phyloP scores from a whole-genome alignment of 2,329 filamentous ascomycete species.

The Colletotrichum noveboracense region DNA sequence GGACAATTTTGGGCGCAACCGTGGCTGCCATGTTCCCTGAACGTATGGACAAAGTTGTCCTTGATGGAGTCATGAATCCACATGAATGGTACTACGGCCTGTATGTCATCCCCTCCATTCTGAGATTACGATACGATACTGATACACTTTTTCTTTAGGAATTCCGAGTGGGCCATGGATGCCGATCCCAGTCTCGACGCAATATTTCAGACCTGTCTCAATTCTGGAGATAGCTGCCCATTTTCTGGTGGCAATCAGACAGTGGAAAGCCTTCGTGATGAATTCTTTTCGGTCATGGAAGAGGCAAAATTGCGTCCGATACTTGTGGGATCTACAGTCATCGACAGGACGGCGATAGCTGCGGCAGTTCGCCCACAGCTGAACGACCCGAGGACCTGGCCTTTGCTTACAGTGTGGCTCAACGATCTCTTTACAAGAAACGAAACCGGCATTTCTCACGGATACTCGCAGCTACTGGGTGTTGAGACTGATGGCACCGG shows the following conservation, averaged over 20 bases:
- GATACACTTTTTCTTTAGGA: neutral
- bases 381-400: neutral
- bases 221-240: neutral
- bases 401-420: neutral
- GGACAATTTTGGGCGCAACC: neutral
- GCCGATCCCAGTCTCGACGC: neutral
- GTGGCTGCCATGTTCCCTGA: neutral
- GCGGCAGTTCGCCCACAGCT: neutral
- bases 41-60: neutral
- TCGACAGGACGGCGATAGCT: neutral
- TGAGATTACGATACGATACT: neutral
- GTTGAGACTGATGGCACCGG: neutral
- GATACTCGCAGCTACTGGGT: accelerated
- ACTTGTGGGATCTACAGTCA: neutral
- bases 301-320: neutral
- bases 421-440: neutral
- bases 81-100: neutral
- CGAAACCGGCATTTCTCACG: neutral
- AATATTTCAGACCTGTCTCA: neutral
- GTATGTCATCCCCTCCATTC: neutral
- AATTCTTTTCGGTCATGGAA: neutral
- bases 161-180: neutral
- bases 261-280: neutral
- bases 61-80: neutral
- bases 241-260: neutral